phyloP scores from a whole-genome alignment of 768 basidiomycete genomes.

The Amanita pallidorosea region DNA sequence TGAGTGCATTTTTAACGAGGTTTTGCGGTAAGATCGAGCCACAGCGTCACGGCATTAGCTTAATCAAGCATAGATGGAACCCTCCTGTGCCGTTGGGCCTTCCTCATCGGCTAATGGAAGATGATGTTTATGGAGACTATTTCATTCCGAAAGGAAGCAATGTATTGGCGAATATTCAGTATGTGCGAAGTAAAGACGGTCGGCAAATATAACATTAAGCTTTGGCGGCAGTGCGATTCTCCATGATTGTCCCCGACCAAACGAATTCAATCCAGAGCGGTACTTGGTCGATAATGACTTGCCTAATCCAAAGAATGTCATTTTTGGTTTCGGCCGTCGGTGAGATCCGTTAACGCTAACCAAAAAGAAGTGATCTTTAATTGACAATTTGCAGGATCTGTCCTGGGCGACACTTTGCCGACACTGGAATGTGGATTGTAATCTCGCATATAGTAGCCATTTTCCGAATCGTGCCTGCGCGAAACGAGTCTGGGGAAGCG shows the following conservation, averaged over 20 bases:
- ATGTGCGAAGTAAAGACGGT: conserved; percentile 10
- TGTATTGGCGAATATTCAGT: conserved; percentile 34
- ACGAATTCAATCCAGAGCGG: conserved; percentile 39
- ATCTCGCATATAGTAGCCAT: conserved; percentile 32
- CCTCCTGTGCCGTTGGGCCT: conserved; percentile 38
- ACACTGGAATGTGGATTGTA: conserved; percentile 34
- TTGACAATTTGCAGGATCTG: conserved; percentile 27
- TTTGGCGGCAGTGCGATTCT: conserved; percentile 26
- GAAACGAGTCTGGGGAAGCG: conserved; percentile 31
- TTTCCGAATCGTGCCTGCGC: conserved; percentile 30
- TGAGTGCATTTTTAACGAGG: conserved; percentile 36
- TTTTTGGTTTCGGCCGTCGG: conserved; percentile 53
- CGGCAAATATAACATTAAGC: not conserved
- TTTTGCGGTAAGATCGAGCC: conserved; percentile 26
- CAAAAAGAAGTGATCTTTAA: not conserved
- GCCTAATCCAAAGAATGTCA: conserved; percentile 34
- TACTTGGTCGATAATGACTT: conserved; percentile 27
- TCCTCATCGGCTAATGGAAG: conserved; percentile 41
- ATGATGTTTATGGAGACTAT: conserved; percentile 37
- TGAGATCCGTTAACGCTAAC: conserved; percentile 11
- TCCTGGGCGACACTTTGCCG: conserved; percentile 44
- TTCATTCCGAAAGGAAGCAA: conserved; percentile 34
- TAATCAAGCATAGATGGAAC: conserved; percentile 27
- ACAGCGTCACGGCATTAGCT: conserved; percentile 1
- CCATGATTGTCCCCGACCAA: conserved; percentile 33